Evolutionary conservation across 306 rosid genomes (phyloP), one percentile per base, ranked within the genome.

Genomic region (Dicorynia guianensis): DNA sequence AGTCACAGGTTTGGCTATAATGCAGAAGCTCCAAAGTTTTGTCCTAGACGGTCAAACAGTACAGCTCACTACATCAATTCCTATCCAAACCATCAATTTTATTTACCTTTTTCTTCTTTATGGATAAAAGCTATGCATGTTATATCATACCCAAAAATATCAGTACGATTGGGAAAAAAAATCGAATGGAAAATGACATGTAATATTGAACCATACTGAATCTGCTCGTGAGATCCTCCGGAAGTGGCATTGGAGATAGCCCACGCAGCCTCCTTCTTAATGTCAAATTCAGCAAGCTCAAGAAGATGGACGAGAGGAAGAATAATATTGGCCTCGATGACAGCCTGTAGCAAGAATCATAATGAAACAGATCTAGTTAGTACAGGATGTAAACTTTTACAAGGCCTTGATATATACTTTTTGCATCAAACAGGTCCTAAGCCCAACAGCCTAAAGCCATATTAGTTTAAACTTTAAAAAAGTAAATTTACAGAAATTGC

Each of bases 191-290:
- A 62, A 15, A 40, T 60, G 35, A 3, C 56, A 6, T 40, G 7
- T 9, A 40, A 6, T 9, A 40, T 7, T 40, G 44, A 6, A 6
- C 44, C 44, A 40, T 9, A 40, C 8, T 40, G 44, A 40, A 40
- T 5, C 44, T 40, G 44, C 44, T 87, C 92, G 67, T 81, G 85
- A 68, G 90, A 83, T 50, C 96, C 96, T 47, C 90, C 92, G 38
- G 90, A 87, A 57, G 90, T 90, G 43, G 90, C 92, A 82, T 90
- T 90, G 48, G 90, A 85, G 71, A 90, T 78, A 15, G 90, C 96
- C 96, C 92, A 90, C 4, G 90, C 92, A 62, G 96, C 96, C 78
- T 90, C 96, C 85, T 87, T 90, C 88, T 90, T 90, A 60, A 90
- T 80, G 30, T 87, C 92, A 57, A 90, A 87, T 64, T 90, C 96